phyloP scores from a whole-genome alignment of 2,329 filamentous ascomycete species.

The Gnomoniopsis smithogilvyi region DNA sequence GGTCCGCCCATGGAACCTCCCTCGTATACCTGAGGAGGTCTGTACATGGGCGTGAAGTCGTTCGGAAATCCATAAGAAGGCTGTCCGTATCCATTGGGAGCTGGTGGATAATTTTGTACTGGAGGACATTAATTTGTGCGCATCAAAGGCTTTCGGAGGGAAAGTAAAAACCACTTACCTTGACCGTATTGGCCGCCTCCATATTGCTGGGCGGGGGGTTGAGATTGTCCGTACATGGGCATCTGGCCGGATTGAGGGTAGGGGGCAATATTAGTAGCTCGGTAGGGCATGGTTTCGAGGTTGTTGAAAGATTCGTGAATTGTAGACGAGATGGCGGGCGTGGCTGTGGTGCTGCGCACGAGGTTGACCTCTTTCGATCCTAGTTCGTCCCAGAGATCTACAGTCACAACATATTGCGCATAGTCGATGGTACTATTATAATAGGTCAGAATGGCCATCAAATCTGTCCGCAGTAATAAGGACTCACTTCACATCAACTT shows the following conservation, averaged over 20 bases:
- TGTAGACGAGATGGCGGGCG: conserved; percentile 74
- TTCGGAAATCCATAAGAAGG: conserved; percentile 13
- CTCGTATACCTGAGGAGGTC: conserved; percentile 29
- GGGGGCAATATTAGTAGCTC: conserved; percentile 16
- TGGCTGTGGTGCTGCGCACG: conserved; percentile 60
- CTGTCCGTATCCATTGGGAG: conserved; percentile 17
- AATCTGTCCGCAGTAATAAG: neutral
- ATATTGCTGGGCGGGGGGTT: conserved; percentile 17
- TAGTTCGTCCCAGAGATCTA: conserved; percentile 66
- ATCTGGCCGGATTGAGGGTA: conserved; percentile 14
- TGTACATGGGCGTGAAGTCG: conserved; percentile 24
- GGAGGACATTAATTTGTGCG: neutral
- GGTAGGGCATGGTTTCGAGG: conserved; percentile 30
- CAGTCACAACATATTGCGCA: conserved; percentile 52
- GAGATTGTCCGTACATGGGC: conserved; percentile 22
- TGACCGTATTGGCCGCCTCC: conserved; percentile 12
- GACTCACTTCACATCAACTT: conserved; percentile 78
- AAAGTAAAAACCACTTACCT: conserved; percentile 4
- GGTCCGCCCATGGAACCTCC: conserved; percentile 27
- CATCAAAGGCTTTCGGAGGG: neutral
- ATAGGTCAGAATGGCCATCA: conserved; percentile 14
- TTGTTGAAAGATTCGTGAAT: conserved; percentile 74
- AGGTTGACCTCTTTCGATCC: conserved; percentile 64
- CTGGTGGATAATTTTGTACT: conserved; percentile 14
- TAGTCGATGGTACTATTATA: conserved; percentile 15